Evolutionary conservation across 2,329 filamentous ascomycete genomes (phyloP), one percentile per base, ranked within the genome.

Genomic region (Rutstroemia sp.): DNA sequence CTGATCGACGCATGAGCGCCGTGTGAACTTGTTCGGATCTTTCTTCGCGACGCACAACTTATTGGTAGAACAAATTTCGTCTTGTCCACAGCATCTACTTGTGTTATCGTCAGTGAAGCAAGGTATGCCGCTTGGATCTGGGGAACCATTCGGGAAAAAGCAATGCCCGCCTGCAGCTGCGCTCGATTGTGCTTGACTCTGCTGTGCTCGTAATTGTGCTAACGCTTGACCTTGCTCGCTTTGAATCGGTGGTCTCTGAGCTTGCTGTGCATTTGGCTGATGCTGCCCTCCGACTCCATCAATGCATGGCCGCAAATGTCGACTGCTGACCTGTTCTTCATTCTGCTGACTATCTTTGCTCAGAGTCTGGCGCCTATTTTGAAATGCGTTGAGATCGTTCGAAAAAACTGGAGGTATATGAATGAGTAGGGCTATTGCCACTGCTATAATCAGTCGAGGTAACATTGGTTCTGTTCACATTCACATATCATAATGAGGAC

Each of bases 41-140:
- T 34, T 49, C 23, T 61, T 60, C 12, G 50, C 39, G n/a, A 59
- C 58, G 45, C 60, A 62, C 5, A 62, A 41, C 19, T 58, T 59
- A 34, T 62, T 62, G 6, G 54, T 58, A 6, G 60, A 60, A 41
- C 60, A 62, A 30, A 58, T 46, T 21, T 62, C 57, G 16, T 59
- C 49, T 12, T 46, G 47, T 37, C 51, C 51, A 45, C 60, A 62
- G 44, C 60, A 62, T 47, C 49, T 54, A 51, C 60, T 62, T 48
- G 46, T 19, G 5, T 25, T 37, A 39, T 59, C 41, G 21, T 47
- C 46, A 21, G 45, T 42, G 19, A 62, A 58, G 51, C 58, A 62
- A 42, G 60, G 60, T 14, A 59, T 38, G 50, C 60, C 58, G 38
- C 53, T 54, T 2, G 25, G 38, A 19, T 55, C 57, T 17, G 25